A percentile compares a stretch with the other conserved stretches of the same genome.
These are phyloP conservation scores for Epichloe gansuensis DNA, from an alignment of 2,329 filamentous ascomycete species.

Conservation along the genomic window DNA sequence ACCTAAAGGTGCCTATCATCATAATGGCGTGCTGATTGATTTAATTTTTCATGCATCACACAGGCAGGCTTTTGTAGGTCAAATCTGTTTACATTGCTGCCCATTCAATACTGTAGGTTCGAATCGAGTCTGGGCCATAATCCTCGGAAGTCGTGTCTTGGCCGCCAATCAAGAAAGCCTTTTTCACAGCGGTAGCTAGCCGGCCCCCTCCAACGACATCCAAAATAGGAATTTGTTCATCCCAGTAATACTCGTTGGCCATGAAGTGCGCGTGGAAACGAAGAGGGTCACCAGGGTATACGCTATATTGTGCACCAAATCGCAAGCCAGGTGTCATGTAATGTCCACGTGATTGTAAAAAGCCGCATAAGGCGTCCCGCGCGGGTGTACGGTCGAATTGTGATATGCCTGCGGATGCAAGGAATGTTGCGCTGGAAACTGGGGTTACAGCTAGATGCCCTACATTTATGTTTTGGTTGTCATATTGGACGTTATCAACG, in stretches of 20 bases:
- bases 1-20: too few species aligned
- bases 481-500: not conserved
- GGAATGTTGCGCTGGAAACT: constrained; percentile 21
- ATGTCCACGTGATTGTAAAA: constrained; percentile 67
- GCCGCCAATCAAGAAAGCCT: constrained; percentile 79
- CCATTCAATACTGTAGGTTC: constrained; percentile 85
- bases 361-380: constrained; percentile 52
- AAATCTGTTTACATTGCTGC: constrained; percentile 59
- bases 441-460: constrained; percentile 15
- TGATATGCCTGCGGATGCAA: constrained; percentile 10
- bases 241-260: constrained; percentile 72
- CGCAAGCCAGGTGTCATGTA: constrained; percentile 85
- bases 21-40: too few species aligned
- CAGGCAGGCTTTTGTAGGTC: not conserved
- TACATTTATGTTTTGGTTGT: not conserved
- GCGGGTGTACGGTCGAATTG: constrained; percentile 8
- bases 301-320: constrained; percentile 87
- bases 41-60: too few species aligned
- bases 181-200: constrained; percentile 90
- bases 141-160: constrained; percentile 27
- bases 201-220: constrained; percentile 78
- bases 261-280: constrained; percentile 94
- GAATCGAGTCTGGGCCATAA: constrained; percentile 31
- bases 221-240: constrained; percentile 72
- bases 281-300: constrained; percentile 89